A percentile compares a stretch with the other conserved stretches of the same genome.
Evolutionary conservation across 2,329 filamentous ascomycete species (phyloP).

Genomic region (Colletotrichum zoysiae): DNA sequence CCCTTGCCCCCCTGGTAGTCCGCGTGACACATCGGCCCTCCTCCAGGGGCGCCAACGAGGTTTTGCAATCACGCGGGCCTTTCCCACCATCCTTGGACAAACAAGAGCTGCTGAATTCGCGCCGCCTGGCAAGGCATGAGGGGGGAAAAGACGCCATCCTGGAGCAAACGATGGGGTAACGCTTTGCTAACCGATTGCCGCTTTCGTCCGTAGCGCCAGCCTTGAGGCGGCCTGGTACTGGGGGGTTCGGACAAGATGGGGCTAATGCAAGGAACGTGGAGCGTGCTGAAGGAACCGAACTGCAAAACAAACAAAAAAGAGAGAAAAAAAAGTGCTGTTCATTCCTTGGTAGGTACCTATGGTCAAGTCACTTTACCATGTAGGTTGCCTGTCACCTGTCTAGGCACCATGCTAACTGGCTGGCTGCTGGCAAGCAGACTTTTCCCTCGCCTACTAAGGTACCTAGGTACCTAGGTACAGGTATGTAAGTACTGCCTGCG

Average conservation of each 20-base stretch:
- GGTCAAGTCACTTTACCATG: too few relatives aligned
- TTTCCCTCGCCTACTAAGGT: background rate
- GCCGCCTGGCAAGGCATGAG: background rate
- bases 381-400: background rate
- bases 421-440: conserved; percentile 10
- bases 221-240: background rate
- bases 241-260: conserved; percentile 31
- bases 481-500: background rate
- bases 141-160: conserved; percentile 29
- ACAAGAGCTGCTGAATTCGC: conserved; percentile 15
- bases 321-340: background rate
- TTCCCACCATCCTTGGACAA: background rate
- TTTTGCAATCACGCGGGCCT: conserved; percentile 29
- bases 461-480: too few relatives aligned
- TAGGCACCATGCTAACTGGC: background rate
- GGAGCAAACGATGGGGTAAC: conserved; percentile 38
- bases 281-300: conserved; percentile 8
- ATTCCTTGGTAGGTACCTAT: background rate
- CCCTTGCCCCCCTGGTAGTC: background rate
- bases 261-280: conserved; percentile 41
- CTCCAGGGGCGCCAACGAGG: background rate
- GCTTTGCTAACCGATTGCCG: conserved; percentile 40
- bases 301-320: too few relatives aligned
- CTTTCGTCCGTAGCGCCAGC: conserved; percentile 31
- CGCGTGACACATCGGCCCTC: conserved; percentile 24